Conservation (phyloP, 2,329 filamentous ascomycete species). For the Plectosphaerella plurivora region DNA sequence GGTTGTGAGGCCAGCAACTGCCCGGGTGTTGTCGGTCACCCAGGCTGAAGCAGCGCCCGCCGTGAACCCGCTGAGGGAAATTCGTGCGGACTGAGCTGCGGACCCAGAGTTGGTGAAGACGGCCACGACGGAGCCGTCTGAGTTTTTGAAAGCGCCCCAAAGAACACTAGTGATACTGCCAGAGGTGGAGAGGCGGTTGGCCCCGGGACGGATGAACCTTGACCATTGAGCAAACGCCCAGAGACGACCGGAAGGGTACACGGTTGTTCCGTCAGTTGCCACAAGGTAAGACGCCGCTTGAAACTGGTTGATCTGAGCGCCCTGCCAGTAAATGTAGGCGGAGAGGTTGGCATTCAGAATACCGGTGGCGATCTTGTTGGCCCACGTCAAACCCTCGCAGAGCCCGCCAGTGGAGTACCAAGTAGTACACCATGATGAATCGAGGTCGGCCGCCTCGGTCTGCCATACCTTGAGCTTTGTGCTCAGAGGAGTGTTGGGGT, state of each 20-base stretch:
- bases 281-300: conserved; percentile 20
- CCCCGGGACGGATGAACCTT: conserved; percentile 31
- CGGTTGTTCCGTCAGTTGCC: conserved; percentile 19
- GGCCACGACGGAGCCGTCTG: conserved; percentile 30
- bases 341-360: conserved; percentile 42
- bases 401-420: conserved; percentile 42
- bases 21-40: conserved; percentile 28
- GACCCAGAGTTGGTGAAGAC: conserved; percentile 27
- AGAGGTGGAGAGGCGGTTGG: conserved; percentile 24
- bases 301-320: conserved; percentile 25
- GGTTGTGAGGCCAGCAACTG: conserved; percentile 8
- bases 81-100: conserved; percentile 18
- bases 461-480: conserved; percentile 43
- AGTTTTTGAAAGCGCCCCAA: conserved; percentile 29
- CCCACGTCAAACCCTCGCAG: conserved; percentile 52
- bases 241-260: conserved; percentile 25
- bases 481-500: conserved; percentile 31
- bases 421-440: conserved; percentile 34
- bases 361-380: conserved; percentile 45
- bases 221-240: conserved; percentile 37
- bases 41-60: conserved; percentile 23
- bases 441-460: conserved; percentile 45
- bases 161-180: conserved; percentile 21
- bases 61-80: conserved; percentile 22
- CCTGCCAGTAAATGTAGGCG: conserved; percentile 53